Evolutionary conservation across 2,329 filamentous ascomycete genomes (phyloP), one percentile per base, ranked within the genome.

Genomic region (Tolypocladium tundrense): DNA sequence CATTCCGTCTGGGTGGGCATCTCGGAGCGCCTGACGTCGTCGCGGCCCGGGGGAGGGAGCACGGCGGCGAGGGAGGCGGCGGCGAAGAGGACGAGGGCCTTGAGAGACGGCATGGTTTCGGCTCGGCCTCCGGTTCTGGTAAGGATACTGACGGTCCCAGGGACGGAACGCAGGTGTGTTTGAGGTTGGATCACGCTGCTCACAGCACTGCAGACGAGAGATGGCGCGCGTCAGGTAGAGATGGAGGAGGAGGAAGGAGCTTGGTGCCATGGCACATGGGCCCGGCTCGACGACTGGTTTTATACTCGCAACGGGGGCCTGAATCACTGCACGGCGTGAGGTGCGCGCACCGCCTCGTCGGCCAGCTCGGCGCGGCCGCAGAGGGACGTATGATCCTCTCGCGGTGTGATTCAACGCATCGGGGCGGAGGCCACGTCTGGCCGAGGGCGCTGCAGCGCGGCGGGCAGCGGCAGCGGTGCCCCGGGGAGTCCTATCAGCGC

Each of bases 81-180:
- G 55, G 54, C 43, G 45, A 59, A 33, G 55, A 60, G 51, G 48
- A 54, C 14, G 54, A 59, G 31, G 37, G 50, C 39, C 35, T 53
- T 13, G 55, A 57, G 24, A 48, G 57, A 52, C 27, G 55, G 56
- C 54, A 33, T 45, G 31, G 40, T 51, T 13, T 21, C 8, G 6
- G 35, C 33, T 8, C n/a, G 13, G 19, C 1, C 10, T n/a, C 9
- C 16, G 27, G 16, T 37, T 43, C n/a, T 55, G 16, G 31, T 31
- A 50, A 33, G 45, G 16, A 50, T 50, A 11, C 10, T 10, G 24
- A 33, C 19, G 24, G 45, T 19, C 16, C 13, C 19, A 50, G 48
- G 48, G 27, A 11, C 11, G 16, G 27, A 33, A 33, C 3, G 16
- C 4, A 31, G 24, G 45, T 31, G 13, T 27, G 1, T 5, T 33